Conservation (phyloP, 116 monocot genomes). For the Phalaenopsis hybrid region DNA sequence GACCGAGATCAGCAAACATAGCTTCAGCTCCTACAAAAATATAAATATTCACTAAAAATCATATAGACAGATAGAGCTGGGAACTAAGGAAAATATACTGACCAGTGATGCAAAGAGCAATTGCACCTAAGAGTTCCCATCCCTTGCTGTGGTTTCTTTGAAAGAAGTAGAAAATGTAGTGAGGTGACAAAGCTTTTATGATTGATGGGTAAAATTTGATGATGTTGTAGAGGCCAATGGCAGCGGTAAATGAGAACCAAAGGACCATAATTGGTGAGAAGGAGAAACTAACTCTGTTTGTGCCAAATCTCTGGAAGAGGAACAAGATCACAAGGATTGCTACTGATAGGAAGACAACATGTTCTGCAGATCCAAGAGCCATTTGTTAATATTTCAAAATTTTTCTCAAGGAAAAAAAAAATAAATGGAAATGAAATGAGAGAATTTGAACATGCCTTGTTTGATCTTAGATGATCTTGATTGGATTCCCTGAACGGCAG, state of each 20-base stretch:
- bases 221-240: conserved; percentile 45
- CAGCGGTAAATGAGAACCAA: conserved; percentile 31
- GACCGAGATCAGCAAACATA: conserved; percentile 91
- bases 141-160: conserved; percentile 23
- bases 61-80: background rate
- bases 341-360: conserved; percentile 39
- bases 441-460: conserved; percentile 20
- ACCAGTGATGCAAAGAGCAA: conserved; percentile 51
- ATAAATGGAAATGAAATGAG: background rate
- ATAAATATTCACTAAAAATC: background rate
- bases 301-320: conserved; percentile 47
- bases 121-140: conserved; percentile 45
- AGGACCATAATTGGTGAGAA: conserved; percentile 55
- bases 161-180: conserved; percentile 47
- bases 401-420: background rate
- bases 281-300: conserved; percentile 37
- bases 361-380: conserved; percentile 4
- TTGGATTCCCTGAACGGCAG: conserved; percentile 58
- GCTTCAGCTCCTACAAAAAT: conserved; percentile 64
- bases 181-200: conserved; percentile 39
- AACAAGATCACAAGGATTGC: conserved; percentile 35
- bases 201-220: conserved; percentile 37
- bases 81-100: background rate
- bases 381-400: background rate
- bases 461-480: conserved; percentile 38